These are phyloP conservation scores for Phascolomyces articulosus DNA, from an alignment of 371 early-diverging fungal genomes.

Conservation along the genomic window DNA sequence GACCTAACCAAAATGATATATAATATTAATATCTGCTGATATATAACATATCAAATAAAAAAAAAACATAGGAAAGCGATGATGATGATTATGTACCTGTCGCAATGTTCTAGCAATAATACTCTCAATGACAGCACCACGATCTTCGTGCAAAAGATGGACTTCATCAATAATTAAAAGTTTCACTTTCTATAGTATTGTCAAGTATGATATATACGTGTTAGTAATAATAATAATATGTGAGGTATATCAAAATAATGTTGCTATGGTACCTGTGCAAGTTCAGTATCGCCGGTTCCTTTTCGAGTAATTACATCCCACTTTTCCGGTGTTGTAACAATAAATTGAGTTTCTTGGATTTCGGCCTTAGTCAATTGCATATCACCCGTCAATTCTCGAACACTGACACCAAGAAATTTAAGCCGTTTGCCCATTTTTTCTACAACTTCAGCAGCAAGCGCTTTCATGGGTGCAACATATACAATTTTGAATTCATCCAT, in stretches of 20 bases:
- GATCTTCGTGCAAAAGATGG: slow-evolving; percentile 97
- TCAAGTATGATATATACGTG: neutral
- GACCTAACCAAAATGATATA: slow-evolving; percentile 47
- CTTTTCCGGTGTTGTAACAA: slow-evolving; percentile 99
- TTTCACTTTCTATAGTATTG: slow-evolving; percentile 60
- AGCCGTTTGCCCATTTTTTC: slow-evolving; percentile 90
- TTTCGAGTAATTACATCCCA: slow-evolving; percentile 99
- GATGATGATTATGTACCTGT: slow-evolving; percentile 46
- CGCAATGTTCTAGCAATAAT: slow-evolving; percentile 96
- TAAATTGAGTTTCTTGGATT: slow-evolving; percentile 90
- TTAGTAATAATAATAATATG: neutral
- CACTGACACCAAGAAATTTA: slow-evolving; percentile 82
- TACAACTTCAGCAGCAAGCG: slow-evolving; percentile 97
- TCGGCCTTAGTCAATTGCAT: slow-evolving; percentile 96
- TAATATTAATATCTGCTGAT: neutral
- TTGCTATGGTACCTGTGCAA: slow-evolving; percentile 67
- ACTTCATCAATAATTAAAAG: slow-evolving; percentile 99
- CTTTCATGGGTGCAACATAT: slow-evolving; percentile 99
- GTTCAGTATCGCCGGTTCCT: slow-evolving; percentile 87
- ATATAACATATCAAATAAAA: neutral
- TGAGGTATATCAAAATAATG: too few species aligned
- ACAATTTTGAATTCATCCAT: slow-evolving; percentile 93
- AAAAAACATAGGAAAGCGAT: neutral
- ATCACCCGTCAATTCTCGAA: slow-evolving; percentile 95
- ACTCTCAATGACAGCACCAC: slow-evolving; percentile 98